These are phyloP conservation scores for Trichoderma koningii DNA, from an alignment of 2,329 filamentous ascomycete species.

Conservation along the genomic window DNA sequence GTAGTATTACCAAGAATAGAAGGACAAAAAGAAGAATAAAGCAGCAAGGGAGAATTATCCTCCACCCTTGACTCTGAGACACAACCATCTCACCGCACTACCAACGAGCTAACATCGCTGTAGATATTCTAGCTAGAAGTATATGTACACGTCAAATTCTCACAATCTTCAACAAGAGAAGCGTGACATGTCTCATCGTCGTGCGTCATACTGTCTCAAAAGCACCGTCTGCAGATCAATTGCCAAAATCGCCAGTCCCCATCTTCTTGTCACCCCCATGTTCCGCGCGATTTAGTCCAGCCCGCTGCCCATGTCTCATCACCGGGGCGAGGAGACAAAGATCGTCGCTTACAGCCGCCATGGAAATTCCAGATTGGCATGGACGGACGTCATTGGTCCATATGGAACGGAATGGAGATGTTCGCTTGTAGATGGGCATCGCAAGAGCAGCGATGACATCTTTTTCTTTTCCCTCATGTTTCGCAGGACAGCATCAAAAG, in stretches of 20 bases:
- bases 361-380: slow-evolving; percentile 16
- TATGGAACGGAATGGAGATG: background rate
- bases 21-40: too few species aligned
- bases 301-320: slow-evolving; percentile 19
- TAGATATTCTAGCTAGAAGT: too few species aligned
- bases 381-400: background rate
- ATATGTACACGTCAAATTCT: background rate
- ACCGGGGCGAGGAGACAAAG: slow-evolving; percentile 4
- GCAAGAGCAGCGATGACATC: background rate
- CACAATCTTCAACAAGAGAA: background rate
- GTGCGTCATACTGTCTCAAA: slow-evolving; percentile 12
- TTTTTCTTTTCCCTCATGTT: background rate
- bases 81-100: too few species aligned
- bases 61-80: too few species aligned
- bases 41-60: too few species aligned
- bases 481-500: background rate
- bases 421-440: background rate
- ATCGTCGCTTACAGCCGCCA: slow-evolving; percentile 17
- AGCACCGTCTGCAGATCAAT: slow-evolving; percentile 4
- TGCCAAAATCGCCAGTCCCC: background rate
- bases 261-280: background rate
- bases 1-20: too few species aligned
- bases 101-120: too few species aligned
- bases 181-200: background rate
- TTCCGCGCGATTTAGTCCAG: background rate